A percentile compares a stretch with the other conserved stretches of the same genome.
These are phyloP conservation scores for Protostelium mycophagum DNA, from an alignment of 78 protist species.

Conservation along the genomic window DNA sequence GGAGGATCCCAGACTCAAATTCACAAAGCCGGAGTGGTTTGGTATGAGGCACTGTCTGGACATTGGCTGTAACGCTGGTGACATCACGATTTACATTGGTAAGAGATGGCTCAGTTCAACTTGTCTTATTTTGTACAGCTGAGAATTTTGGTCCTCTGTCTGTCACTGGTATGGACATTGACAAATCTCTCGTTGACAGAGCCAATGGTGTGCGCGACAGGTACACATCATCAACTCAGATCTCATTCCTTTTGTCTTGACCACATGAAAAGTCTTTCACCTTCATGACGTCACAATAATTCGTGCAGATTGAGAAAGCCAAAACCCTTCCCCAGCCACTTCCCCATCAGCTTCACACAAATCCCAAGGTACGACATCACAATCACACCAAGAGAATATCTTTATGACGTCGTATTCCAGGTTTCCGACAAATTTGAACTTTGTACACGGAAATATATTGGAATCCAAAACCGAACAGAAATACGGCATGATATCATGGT, in stretches of 20 bases:
- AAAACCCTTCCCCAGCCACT: slow-evolving; percentile 11
- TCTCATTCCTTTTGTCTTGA: too few species aligned
- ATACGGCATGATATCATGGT: slow-evolving; percentile 8
- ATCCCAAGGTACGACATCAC: too few species aligned
- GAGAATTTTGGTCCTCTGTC: background rate
- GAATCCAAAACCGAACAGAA: background rate
- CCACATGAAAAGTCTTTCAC: too few species aligned
- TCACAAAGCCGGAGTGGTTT: slow-evolving; percentile 2
- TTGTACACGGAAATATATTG: background rate
- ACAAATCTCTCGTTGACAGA: background rate
- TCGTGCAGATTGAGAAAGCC: too few species aligned
- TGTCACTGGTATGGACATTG: background rate
- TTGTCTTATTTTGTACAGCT: background rate
- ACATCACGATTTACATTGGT: slow-evolving; percentile 10
- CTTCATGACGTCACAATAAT: too few species aligned
- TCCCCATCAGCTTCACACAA: background rate
- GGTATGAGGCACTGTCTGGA: background rate
- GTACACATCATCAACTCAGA: too few species aligned
- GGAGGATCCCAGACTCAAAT: background rate
- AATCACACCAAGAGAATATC: too few species aligned
- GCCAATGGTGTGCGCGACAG: background rate
- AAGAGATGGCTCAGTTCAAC: background rate
- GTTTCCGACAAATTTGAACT: too few species aligned
- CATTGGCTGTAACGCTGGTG: slow-evolving; percentile 10
- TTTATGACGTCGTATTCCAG: too few species aligned